Base-by-base conservation (phyloP, 2,329 filamentous ascomycete species). In the Exophiala sp. region DNA sequence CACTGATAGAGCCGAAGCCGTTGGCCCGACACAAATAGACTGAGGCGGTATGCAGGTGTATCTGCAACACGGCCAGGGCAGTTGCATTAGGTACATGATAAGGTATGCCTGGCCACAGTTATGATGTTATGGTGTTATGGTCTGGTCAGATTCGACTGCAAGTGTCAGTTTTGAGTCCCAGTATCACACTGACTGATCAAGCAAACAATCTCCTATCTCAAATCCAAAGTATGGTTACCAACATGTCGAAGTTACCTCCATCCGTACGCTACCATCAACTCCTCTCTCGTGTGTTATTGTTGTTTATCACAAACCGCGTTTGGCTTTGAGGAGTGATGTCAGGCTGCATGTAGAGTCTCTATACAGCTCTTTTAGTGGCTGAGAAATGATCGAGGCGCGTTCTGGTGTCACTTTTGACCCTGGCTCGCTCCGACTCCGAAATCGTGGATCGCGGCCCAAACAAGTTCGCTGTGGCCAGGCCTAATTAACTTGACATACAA, bases 311-410 rank as follows among this genome's bases (percentile, higher is more conserved):
- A 32, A 18, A 46, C 43, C 43, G 43, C 43, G 43, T 46, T 30
- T 24, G 43, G 19, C 19, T 30, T 27, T 14, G 9, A 24, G 43
- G 16, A 38, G 18, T 46, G 43, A 46, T 46, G 43, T 46, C 43
- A 46, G 32, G 18, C 32, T 24, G 43, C 43, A 46, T 46, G 7
- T 8, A 35, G 22, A 38, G 37, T 19, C 30, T 19, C 30, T 16
- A 46, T 23, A 37, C 30, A 19, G 9, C 19, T 21, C 34, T 6
- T 16, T 27, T 24, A 38, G 30, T 46, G 43, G 43, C 43, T 34
- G 18, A n/a, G 27, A 22, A 13, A 43, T 11, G 7, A n/a, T 14
- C 23, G 14, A 29, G 41, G 39, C 18, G 39, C 19, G 39, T 27
- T 27, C 24, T 27, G 24, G 6, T 27, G 24, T 27, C 5, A 27